Evolutionary conservation across 2,329 filamentous ascomycete genomes (phyloP), one percentile per base, ranked within the genome.

Genomic region (Colletotrichum graminicola): DNA sequence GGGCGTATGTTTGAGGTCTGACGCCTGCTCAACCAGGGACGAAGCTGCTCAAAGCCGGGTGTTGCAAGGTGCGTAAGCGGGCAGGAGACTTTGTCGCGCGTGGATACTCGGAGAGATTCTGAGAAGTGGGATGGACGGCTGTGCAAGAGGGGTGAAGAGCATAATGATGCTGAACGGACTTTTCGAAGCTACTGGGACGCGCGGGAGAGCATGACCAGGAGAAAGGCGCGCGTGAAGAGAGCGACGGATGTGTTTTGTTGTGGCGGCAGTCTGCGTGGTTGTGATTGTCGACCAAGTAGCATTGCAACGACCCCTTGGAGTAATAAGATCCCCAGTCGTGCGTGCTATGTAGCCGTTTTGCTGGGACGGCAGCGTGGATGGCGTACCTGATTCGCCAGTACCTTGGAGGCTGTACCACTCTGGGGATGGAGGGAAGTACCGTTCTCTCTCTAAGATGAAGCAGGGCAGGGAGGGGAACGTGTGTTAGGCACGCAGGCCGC

Each of bases 231-330:
- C 16, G 51, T 43, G 34, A 59, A 43, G 55, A 32, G 45, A 54
- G 18, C 43, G 43, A 57, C 26, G 65, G 39, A 43, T 54, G 59
- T 52, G 41, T 62, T 66, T 71, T 71, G 65, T 57, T 23, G 59
- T 68, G 64, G 64, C 52, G 26, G 57, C 56, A 60, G 64, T 59
- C 32, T 47, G 26, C 43, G 64, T 51, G 39, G 66, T 68, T 72
- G 52, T 62, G 70, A 61, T 66, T 71, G 55, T 62, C 55, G 56
- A 70, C 45, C 55, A 72, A 71, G 66, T 72, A 67, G 70, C 67
- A 72, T 72, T 71, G 70, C 66, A 70, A 62, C 47, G 51, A 62
- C 70, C 70, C 70, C 67, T 71, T 70, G 67, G 67, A 66, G 66
- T 57, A 72, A 71, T 72, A 66, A 71, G 61, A 72, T 72, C 71